These are phyloP conservation scores for Gorgonomyces haynaldii DNA, from an alignment of 192 early-diverging fungal species.

Conservation along the genomic window DNA sequence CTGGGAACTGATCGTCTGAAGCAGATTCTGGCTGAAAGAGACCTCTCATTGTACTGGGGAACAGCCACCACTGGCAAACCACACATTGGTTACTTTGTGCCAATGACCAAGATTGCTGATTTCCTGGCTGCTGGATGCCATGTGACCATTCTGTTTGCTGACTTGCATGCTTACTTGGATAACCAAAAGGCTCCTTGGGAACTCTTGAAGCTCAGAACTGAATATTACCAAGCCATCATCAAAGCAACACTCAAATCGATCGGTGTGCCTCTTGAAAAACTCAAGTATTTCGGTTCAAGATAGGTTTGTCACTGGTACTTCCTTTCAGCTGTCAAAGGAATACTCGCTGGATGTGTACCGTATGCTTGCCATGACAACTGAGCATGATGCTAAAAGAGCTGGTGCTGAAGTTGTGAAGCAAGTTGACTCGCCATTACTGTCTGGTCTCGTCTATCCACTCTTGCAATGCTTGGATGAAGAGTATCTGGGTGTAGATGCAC, in stretches of 20 bases:
- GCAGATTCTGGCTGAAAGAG: constrained; percentile 71
- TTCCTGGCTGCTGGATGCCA: constrained; percentile 83
- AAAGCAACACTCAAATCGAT: constrained; percentile 86
- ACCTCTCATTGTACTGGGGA: constrained; percentile 84
- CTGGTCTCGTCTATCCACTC: constrained; percentile 93
- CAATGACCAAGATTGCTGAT: constrained; percentile 96
- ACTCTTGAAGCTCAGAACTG: constrained; percentile 70
- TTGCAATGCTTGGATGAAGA: constrained; percentile 98
- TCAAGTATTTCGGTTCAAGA: constrained; percentile 66
- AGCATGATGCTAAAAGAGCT: constrained; percentile 96
- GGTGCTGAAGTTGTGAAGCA: constrained; percentile 99
- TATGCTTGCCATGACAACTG: constrained; percentile 71
- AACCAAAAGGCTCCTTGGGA: constrained; percentile 96
- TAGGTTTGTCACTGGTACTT: neutral
- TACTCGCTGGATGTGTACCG: constrained; percentile 89
- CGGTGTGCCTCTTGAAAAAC: constrained; percentile 84
- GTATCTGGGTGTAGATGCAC: constrained; percentile 85
- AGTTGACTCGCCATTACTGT: constrained; percentile 72
- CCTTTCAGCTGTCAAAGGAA: constrained; percentile 70
- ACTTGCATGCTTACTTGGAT: constrained; percentile 96
- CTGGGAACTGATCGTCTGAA: constrained; percentile 82
- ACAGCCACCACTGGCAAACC: constrained; percentile 93
- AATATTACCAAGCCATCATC: constrained; percentile 88
- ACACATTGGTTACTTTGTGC: constrained; percentile 95
- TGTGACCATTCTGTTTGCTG: constrained; percentile 82